Conservation (phyloP, 768 basidiomycete species). For the Imleria badia region DNA sequence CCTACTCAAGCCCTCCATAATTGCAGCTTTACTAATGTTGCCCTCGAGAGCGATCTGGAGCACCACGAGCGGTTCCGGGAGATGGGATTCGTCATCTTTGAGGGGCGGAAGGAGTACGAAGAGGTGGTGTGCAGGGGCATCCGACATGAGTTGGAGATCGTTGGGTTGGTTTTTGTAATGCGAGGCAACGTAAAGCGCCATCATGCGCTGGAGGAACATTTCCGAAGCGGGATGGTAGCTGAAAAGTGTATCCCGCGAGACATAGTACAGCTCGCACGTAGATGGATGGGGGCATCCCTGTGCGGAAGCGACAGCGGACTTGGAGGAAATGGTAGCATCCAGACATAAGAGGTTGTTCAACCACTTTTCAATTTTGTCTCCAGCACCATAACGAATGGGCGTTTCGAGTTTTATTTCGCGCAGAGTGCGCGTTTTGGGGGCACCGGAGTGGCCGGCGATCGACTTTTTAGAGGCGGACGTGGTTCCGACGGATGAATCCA, state of each 20-base stretch:
- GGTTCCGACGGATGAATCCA: constrained; percentile 37
- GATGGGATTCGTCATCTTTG: constrained; percentile 81
- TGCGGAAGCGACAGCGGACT: constrained; percentile 35
- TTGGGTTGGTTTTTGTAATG: constrained; percentile 99
- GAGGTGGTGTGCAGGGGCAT: constrained; percentile 95
- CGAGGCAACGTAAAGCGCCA: constrained; percentile 95
- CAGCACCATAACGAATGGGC: constrained; percentile 87
- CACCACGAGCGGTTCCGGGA: constrained; percentile 95
- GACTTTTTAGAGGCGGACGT: constrained; percentile 53
- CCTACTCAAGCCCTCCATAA: constrained; percentile 81
- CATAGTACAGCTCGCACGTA: constrained; percentile 92
- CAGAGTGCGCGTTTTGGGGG: constrained; percentile 66
- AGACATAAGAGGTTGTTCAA: constrained; percentile 88
- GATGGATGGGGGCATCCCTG: constrained; percentile 95
- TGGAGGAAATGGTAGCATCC: constrained; percentile 69
- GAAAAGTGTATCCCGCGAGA: constrained; percentile 94
- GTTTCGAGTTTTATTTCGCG: constrained; percentile 94
- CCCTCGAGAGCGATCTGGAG: constrained; percentile 96
- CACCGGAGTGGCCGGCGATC: constrained; percentile 46
- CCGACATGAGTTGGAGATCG: constrained; percentile 94
- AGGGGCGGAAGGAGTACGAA: constrained; percentile 95
- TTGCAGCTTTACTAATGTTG: constrained; percentile 78
- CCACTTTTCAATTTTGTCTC: constrained; percentile 94
- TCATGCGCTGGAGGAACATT: constrained; percentile 96
- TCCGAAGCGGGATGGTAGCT: constrained; percentile 98